Base-by-base conservation (phyloP, 208 protist genomes). In the Trypanosomatidae sp. region DNA sequence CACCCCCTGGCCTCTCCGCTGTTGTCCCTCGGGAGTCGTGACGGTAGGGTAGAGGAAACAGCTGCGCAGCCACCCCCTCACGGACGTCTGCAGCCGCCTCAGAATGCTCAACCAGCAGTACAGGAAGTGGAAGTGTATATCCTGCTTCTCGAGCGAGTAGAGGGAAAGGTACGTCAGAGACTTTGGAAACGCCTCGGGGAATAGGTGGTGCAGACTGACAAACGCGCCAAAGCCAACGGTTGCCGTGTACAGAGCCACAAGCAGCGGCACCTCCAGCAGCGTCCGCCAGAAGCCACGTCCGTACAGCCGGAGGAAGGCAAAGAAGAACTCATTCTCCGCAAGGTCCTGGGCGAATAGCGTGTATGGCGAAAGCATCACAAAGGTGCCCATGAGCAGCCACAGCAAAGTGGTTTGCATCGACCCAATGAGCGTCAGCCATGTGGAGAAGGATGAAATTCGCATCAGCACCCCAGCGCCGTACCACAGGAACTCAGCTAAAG, bases 371-470 rank as follows among this genome's bases (percentile, higher is more conserved):
- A 78, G 39, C 59, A 78, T 22, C 25, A 53, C 44, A 13, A 73
- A 69, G 28, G 66, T 17, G 12, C 74, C 74, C 49, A 39, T 62
- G 5, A 78, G 49, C 22, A 78, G 41, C 74, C 74, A 78, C 66
- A 69, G 33, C 50, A 73, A 28, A 5, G 67, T 78, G 6, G 49
- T 62, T 1, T 62, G 66, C 67, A 78, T 12, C 3, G 74, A 62
- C 9, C 46, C 47, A 5, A 78, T 39, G 33, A 78, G 74, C 25
- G 74, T 69, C 25, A 73, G 55, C 74, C 74, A 78, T 9, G 74
- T 78, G 55, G 74, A 55, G 36, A 69, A 41, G 36, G 74, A 66
- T 52, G 59, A 68, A 19, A 78, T 52, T 17, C 74, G 74, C 33
- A 73, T 28, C 19, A 73, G 41, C 12, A 78, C 74, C n/a, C 46